Evolutionary conservation across 129 eudicot species (phyloP), one percentile per base, ranked within the genome.

Genomic region (Centella asiatica): DNA sequence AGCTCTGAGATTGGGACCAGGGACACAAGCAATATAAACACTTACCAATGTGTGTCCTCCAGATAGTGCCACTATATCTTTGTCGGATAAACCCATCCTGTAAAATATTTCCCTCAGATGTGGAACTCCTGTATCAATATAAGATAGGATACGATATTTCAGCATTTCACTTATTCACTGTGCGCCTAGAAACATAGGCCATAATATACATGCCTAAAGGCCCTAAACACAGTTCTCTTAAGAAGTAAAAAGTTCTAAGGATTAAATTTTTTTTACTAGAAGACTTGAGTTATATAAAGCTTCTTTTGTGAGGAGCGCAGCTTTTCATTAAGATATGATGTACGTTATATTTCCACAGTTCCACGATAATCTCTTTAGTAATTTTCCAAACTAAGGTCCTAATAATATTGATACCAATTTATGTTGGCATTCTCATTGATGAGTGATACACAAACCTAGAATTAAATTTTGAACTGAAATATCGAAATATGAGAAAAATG

Each of bases 31-130:
- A 78, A 57, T n/a, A 27, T 27, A 15, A 27, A 34, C 37, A 26
- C 64, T 75, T 82, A 92, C 98, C 85, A 92, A 65, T n/a, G 98
- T 92, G 76, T 92, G 98, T 45, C 82, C 98, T 36, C 98, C 98
- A 10, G 98, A 92, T 19, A 92, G 86, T 44, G 95, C 98, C 54
- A 92, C 98, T 61, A 92, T 92, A 68, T 92, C 95, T 74, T 82
- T 87, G 77, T 92, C 90, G 59, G 90, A 80, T 62, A 92, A 81
- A 39, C 96, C 98, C 98, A 92, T 92, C 61, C 98, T 81, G 60
- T 84, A 80, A 67, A 93, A 92, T 47, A 92, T 68, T 25, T 92
- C 96, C 81, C 80, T 78, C 72, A 92, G 72, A 78, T 92, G 98
- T 57, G 90, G 86, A 45, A 77, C 88, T 24, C 95, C 98, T 92